Evolutionary conservation across 352 stramenopile genomes (phyloP), one percentile per base, ranked within the genome.

Genomic region (Phytopythium ostracodes): DNA sequence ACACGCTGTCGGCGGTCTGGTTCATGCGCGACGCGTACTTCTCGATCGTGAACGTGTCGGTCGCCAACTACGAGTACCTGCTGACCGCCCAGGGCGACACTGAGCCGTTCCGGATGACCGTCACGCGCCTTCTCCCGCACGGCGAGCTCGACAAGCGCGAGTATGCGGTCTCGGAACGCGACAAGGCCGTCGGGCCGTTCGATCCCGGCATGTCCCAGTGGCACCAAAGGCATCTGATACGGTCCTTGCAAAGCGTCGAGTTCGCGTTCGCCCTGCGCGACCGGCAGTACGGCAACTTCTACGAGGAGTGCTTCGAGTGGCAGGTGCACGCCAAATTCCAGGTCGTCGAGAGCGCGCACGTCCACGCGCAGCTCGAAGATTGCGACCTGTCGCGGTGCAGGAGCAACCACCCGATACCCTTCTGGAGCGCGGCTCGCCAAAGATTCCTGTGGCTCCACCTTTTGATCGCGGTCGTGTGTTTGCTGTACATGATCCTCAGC

Each of bases 281-380:
- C 44, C 75, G 67, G 12, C 84, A 96, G 65, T 85, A 86, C 59
- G 86, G 86, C 17, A 65, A 77, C 50, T 89, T 84, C 43, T 96
- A 96, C 66, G 66, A 80, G 47, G 87, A 96, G 49, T 96, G 87
- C 60, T 96, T 94, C 64, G 83, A 90, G 59, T 96, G 87, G 87
- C 66, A 75, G 36, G 70, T 96, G 20, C 77, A 81, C 60, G 62
- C 91, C 44, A 65, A 63, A 5, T 72, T 94, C 27, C 54, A 72
- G 35, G 75, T 78, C 36, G 63, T 85, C 20, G 63, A 90, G 50
- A 71, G 59, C 46, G 68, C 78, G 53, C 76, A 81, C 46, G 66
- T 91, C 36, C 69, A 71, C 25, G 80, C 76, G 27, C 57, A 79
- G 20, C 55, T 95, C 25, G 79, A 87, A 40, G 80, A 91, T 47